Conservation (phyloP, 345 rosid species). For the Adansonia digitata region DNA sequence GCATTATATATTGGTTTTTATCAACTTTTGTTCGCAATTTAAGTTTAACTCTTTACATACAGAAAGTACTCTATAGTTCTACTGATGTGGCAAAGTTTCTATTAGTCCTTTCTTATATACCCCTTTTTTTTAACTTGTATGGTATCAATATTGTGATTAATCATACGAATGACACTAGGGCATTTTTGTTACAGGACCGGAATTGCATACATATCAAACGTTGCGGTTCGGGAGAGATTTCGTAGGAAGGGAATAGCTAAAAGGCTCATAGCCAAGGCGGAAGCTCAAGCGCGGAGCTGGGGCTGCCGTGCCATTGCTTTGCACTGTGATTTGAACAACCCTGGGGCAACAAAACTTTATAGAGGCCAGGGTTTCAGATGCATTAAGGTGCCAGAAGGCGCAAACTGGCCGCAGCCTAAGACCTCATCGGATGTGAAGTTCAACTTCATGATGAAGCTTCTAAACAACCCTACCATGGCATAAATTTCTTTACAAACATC, state of each 20-base stretch:
- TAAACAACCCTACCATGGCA: constrained; percentile 31
- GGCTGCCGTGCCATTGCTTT: constrained; percentile 78
- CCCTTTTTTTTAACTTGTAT: background rate
- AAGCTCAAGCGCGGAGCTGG: constrained; percentile 83
- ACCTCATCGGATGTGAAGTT: constrained; percentile 58
- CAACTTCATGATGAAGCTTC: constrained; percentile 90
- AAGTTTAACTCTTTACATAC: background rate
- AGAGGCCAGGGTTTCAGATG: constrained; percentile 65
- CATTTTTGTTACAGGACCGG: constrained; percentile 53
- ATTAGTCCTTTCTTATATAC: background rate
- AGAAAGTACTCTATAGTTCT: background rate
- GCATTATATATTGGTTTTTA: background rate
- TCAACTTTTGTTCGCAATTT: background rate
- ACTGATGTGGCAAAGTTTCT: background rate
- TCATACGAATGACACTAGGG: background rate
- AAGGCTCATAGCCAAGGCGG: constrained; percentile 72
- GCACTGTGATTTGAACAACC: constrained; percentile 80
- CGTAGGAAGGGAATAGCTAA: constrained; percentile 84
- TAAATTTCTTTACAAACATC: constrained; percentile 16
- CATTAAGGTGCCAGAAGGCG: constrained; percentile 74
- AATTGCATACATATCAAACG: constrained; percentile 87
- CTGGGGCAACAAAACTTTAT: constrained; percentile 71
- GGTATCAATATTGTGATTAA: background rate
- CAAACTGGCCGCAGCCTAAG: constrained; percentile 79
- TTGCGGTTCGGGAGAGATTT: constrained; percentile 75